phyloP scores from a whole-genome alignment of 2,329 filamentous ascomycete genomes.

The Sporothrix protearum region DNA sequence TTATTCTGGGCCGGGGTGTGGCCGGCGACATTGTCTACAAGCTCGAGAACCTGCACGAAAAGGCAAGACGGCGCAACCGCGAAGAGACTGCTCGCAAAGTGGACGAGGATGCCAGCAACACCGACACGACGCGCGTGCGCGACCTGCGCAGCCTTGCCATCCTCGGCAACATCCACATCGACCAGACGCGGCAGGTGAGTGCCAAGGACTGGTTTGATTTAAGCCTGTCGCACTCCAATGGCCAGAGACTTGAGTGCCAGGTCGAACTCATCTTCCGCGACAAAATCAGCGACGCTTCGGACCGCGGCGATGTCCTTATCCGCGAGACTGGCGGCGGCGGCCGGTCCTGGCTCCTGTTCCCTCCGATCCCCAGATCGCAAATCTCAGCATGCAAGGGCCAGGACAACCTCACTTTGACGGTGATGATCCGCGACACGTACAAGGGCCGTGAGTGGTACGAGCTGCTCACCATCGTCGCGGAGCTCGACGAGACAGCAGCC shows the following conservation, averaged over 20 bases:
- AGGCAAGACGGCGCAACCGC: slow-evolving; percentile 62
- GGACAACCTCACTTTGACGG: slow-evolving; percentile 64
- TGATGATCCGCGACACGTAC: slow-evolving; percentile 70
- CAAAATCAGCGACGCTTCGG: slow-evolving; percentile 62
- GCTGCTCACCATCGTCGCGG: slow-evolving; percentile 70
- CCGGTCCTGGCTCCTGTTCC: slow-evolving; percentile 78
- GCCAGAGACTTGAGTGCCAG: slow-evolving; percentile 83
- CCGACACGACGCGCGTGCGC: slow-evolving; percentile 75
- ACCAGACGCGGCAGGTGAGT: slow-evolving; percentile 75
- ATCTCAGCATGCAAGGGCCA: slow-evolving; percentile 80
- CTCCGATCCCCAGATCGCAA: slow-evolving; percentile 69
- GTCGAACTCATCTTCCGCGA: slow-evolving; percentile 85
- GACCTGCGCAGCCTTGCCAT: slow-evolving; percentile 74
- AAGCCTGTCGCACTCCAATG: slow-evolving; percentile 80
- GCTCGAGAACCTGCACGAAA: slow-evolving; percentile 71
- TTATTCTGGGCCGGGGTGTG: slow-evolving; percentile 50
- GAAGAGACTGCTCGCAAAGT: slow-evolving; percentile 68
- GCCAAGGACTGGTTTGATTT: slow-evolving; percentile 89
- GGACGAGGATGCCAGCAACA: slow-evolving; percentile 81
- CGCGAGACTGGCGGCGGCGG: slow-evolving; percentile 75
- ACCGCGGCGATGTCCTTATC: slow-evolving; percentile 81
- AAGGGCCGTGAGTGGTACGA: slow-evolving; percentile 75
- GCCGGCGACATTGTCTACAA: slow-evolving; percentile 56
- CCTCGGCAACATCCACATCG: slow-evolving; percentile 66
- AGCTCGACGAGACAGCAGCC: slow-evolving; percentile 69